Base-by-base conservation (phyloP, 192 early-diverging fungal genomes). In the Coemansia sp. region DNA sequence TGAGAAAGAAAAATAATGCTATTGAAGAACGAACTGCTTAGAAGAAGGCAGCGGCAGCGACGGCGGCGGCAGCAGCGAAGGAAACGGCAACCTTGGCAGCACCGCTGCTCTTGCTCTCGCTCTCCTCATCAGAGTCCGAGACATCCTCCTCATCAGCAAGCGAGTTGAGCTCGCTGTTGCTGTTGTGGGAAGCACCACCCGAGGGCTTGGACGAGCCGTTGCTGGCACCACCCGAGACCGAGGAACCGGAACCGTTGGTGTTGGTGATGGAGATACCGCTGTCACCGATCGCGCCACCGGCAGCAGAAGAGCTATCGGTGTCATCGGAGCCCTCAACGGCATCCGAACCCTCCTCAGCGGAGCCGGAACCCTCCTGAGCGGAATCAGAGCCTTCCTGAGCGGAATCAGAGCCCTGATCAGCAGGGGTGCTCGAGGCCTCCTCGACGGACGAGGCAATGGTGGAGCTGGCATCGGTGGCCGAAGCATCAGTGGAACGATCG, bases 1-100 rank as follows among this genome's bases (percentile, higher is more conserved):
- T 16, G 54, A 64, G 18, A 38, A 20, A 33, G 20, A 29, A 38
- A 42, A 54, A 60, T 32, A 56, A 22, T 40, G 51, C 51, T 52
- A 28, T 52, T 28, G 22, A 52, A 52, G 51, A 29, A 45, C 42
- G 12, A 11, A 25, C 49, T 36, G 40, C 54, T 74, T 80, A 80
- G 72, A 80, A 80, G 59, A 71, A 61, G 49, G 77, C 72, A 5
- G 69, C 77, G n/a, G 64, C 69, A 58, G 62, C 72, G n/a, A 73
- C 25, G 62, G 59, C 69, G n/a, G 63, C n/a, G n/a, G n/a, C 71
- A 32, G 60, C 57, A 56, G 69, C 72, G 51, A 63, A 51, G 45
- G 72, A 69, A 58, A 57, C 64, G 55, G 58, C 59, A 33, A 63
- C 36, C 59, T 67, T 68, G 68, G 57, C 62, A 38, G 68, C 68